These are phyloP conservation scores for Gynandropsis gynandra DNA, from an alignment of 345 rosid species.

Conservation along the genomic window DNA sequence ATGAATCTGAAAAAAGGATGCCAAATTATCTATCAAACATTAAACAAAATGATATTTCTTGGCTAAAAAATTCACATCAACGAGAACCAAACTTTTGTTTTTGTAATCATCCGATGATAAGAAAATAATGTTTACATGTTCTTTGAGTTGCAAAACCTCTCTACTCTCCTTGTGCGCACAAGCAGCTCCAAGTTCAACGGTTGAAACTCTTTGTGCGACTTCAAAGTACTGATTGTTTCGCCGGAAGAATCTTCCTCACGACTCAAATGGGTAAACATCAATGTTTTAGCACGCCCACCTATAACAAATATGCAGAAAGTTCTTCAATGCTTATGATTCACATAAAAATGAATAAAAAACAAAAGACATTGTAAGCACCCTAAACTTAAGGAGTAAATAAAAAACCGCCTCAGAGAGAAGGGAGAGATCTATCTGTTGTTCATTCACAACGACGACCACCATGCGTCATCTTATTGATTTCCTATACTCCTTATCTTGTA, in stretches of 20 bases:
- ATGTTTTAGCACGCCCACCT: constrained; percentile 86
- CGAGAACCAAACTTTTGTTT: not conserved
- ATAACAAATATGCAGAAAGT: constrained; percentile 12
- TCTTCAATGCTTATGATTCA: not conserved
- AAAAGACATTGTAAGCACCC: too few relatives aligned
- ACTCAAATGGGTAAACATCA: constrained; percentile 91
- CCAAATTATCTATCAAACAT: too few relatives aligned
- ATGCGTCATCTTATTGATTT: too few relatives aligned
- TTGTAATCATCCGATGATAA: not conserved
- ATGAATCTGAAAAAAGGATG: constrained; percentile 52
- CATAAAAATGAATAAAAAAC: constrained; percentile 7
- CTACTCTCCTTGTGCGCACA: constrained; percentile 66
- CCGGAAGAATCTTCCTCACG: constrained; percentile 75
- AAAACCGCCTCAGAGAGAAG: too few relatives aligned
- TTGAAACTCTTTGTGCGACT: constrained; percentile 87
- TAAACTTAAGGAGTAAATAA: too few relatives aligned
- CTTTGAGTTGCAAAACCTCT: constrained; percentile 77
- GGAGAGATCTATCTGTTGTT: too few relatives aligned
- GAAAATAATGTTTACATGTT: constrained; percentile 40
- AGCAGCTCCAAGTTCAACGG: constrained; percentile 81
- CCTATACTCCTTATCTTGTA: too few relatives aligned
- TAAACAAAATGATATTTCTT: not conserved
- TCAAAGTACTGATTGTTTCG: constrained; percentile 80
- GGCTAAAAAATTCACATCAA: constrained; percentile 1
- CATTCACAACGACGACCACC: too few relatives aligned